A percentile compares a stretch with the other conserved stretches of the same genome.
Evolutionary conservation across 2,329 filamentous ascomycete species (phyloP).

Genomic region (Colletotrichum lupini): DNA sequence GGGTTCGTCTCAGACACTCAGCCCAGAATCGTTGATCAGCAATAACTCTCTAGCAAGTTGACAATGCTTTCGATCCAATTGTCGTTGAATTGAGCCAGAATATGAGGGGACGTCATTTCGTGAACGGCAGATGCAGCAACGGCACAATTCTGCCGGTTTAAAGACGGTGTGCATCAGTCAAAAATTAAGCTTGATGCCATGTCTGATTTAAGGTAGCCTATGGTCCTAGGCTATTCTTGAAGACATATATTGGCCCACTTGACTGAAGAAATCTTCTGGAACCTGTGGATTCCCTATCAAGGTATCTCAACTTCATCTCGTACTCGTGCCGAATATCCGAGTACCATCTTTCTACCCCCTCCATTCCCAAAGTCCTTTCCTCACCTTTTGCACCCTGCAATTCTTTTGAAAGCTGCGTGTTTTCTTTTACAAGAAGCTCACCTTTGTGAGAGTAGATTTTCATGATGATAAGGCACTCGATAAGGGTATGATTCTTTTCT

Average conservation of each 20-base stretch:
- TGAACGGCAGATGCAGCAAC: not conserved
- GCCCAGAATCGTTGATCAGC: not conserved
- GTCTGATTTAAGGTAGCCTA: not conserved
- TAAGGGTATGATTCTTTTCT: not conserved
- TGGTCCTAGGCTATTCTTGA: constrained; percentile 4
- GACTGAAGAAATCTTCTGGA: constrained; percentile 10
- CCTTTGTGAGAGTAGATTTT: not conserved
- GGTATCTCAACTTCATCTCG: not conserved
- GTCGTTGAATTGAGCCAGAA: not conserved
- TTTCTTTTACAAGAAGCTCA: not conserved
- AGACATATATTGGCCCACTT: constrained; percentile 21
- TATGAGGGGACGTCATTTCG: not conserved
- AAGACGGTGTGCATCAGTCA: not conserved
- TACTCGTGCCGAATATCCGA: not conserved
- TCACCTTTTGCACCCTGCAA: not conserved
- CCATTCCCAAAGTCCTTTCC: not conserved
- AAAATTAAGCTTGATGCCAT: constrained; percentile 23
- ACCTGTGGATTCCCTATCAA: constrained; percentile 1
- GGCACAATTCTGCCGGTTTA: not conserved
- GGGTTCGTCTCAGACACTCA: not conserved
- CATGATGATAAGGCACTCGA: too few relatives aligned
- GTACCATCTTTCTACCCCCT: not conserved
- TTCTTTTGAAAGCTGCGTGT: not conserved
- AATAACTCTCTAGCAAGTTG: not conserved
- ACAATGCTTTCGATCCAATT: not conserved